Evolutionary conservation across 2,329 filamentous ascomycete genomes (phyloP).

Genomic region (Anthostomella pinea): DNA sequence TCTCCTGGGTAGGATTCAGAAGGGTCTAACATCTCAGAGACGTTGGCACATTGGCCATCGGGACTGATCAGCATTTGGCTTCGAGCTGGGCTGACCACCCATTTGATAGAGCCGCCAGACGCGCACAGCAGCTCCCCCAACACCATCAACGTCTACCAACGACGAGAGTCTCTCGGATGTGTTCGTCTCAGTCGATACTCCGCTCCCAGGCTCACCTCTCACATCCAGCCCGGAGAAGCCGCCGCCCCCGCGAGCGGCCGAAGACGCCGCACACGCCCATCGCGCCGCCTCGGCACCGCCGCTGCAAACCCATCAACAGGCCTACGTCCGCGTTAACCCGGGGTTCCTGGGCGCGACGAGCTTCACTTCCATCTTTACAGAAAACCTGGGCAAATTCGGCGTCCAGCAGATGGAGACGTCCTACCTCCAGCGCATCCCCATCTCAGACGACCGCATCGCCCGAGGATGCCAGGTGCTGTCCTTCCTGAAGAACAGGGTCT

Average conservation of each 20-base stretch:
- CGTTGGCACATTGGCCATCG: no score
- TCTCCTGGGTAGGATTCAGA: no score
- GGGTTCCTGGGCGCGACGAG: slow-evolving; percentile 33
- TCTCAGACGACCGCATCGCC: slow-evolving; percentile 31
- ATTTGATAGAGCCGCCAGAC: slow-evolving; percentile 18
- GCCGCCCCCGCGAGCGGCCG: slow-evolving; percentile 8
- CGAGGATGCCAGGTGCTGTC: slow-evolving; percentile 31
- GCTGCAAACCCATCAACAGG: slow-evolving; percentile 20
- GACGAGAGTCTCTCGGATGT: slow-evolving; percentile 14
- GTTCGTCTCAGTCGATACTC: slow-evolving; percentile 23
- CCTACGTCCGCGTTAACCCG: slow-evolving; percentile 21
- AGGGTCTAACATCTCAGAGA: no score
- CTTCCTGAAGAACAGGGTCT: slow-evolving; percentile 29
- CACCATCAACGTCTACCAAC: slow-evolving; percentile 19
- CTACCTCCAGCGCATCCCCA: slow-evolving; percentile 21
- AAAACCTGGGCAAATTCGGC: slow-evolving; percentile 29
- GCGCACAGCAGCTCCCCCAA: slow-evolving; percentile 16
- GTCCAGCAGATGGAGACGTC: slow-evolving; percentile 24
- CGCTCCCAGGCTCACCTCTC: slow-evolving; percentile 5
- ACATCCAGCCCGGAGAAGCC: slow-evolving; percentile 5
- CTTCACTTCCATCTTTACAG: slow-evolving; percentile 30
- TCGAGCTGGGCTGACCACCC: neutral
- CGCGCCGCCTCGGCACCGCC: slow-evolving; percentile 33
- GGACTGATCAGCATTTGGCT: neutral
- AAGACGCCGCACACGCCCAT: slow-evolving; percentile 19